Percentiles rank a stretch among this genome's conserved stretches.
Evolutionary conservation across 371 early-diverging fungal genomes (phyloP).

Genomic region (Mortierella sp.): DNA sequence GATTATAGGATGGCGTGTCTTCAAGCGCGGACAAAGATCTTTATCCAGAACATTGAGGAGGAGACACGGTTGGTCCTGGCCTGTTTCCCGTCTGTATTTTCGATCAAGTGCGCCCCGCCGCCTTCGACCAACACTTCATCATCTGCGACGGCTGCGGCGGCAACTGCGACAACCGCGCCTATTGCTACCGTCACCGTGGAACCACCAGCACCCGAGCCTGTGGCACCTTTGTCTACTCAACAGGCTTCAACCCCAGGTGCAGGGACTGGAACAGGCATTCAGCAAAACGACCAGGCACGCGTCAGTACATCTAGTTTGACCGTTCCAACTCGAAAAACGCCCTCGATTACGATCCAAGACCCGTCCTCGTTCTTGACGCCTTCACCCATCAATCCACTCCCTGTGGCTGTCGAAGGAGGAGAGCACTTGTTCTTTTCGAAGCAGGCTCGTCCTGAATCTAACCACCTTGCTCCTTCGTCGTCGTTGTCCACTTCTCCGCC

Average conservation of each 20-base stretch:
- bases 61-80: constrained; percentile 36
- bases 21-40: constrained; percentile 38
- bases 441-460: neutral
- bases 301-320: constrained; percentile 15
- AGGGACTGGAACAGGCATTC: neutral
- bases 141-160: neutral
- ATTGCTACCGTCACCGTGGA: neutral
- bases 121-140: neutral
- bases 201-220: neutral
- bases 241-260: neutral
- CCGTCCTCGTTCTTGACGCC: constrained; percentile 32
- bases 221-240: neutral
- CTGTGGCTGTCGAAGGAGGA: constrained; percentile 30
- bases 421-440: constrained; percentile 21
- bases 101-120: constrained; percentile 20
- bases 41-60: constrained; percentile 46
- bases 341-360: constrained; percentile 45
- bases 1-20: constrained; percentile 34
- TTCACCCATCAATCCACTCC: constrained; percentile 45
- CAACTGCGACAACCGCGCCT: neutral
- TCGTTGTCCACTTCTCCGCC: neutral
- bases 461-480: neutral
- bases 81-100: constrained; percentile 42
- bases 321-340: constrained; percentile 25
- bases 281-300: constrained; percentile 22